These are phyloP conservation scores for Pelomyxa schiedti DNA, from an alignment of 78 protist species.

Conservation along the genomic window DNA sequence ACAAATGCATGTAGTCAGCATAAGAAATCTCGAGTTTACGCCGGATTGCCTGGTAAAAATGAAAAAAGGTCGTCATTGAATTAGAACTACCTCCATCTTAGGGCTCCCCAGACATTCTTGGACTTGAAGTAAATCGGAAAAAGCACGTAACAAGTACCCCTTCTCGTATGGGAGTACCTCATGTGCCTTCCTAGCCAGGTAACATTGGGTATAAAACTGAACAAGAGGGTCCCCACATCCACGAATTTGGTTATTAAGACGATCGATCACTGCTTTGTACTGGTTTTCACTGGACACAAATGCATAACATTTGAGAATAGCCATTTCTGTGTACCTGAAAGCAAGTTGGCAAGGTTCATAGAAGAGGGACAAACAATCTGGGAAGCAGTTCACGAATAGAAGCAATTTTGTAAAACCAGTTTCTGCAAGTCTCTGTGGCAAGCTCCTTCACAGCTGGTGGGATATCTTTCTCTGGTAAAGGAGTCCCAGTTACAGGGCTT, in stretches of 20 bases:
- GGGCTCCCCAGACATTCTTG: not conserved
- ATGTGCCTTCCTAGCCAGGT: slow-evolving; percentile 41
- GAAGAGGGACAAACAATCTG: no score
- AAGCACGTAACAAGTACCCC: not conserved
- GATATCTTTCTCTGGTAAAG: slow-evolving; percentile 5
- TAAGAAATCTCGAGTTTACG: not conserved
- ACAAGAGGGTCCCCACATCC: slow-evolving; percentile 79
- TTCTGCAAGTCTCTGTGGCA: slow-evolving; percentile 79
- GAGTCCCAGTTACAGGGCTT: not conserved
- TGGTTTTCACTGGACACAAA: slow-evolving; percentile 40
- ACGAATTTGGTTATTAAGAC: slow-evolving; percentile 33
- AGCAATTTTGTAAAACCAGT: slow-evolving; percentile 90
- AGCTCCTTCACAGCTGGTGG: slow-evolving; percentile 1
- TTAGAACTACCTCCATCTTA: not conserved
- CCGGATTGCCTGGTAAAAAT: no score
- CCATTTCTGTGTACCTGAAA: slow-evolving; percentile 66
- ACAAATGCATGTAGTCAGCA: slow-evolving; percentile 44
- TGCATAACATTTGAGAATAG: slow-evolving; percentile 58
- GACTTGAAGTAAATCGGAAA: not conserved
- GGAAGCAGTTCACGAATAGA: slow-evolving; percentile 88
- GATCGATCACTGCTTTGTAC: slow-evolving; percentile 4
- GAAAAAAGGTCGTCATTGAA: no score
- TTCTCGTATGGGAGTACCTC: slow-evolving; percentile 22
- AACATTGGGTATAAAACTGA: slow-evolving; percentile 60
- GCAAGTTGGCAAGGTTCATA: not conserved